Evolutionary conservation across 805 yeast genomes (phyloP).

Genomic region (Torulaspora delbrueckii): DNA sequence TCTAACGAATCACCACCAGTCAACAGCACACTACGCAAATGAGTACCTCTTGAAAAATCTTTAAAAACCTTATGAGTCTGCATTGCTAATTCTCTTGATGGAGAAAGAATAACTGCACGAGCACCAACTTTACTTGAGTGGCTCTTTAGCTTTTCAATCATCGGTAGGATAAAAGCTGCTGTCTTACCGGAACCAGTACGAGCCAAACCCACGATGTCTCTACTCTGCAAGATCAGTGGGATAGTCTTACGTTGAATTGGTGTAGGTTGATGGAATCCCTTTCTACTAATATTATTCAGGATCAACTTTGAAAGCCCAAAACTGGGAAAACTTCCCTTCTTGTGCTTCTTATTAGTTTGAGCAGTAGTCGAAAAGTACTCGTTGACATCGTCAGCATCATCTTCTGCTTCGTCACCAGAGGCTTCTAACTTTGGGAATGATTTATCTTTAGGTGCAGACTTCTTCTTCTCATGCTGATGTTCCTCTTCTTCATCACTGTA

Average conservation of each 20-base stretch:
- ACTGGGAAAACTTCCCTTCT: constrained; percentile 80
- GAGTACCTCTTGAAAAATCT: constrained; percentile 81
- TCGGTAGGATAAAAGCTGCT: constrained; percentile 90
- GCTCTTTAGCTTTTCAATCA: constrained; percentile 75
- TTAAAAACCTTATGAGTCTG: constrained; percentile 87
- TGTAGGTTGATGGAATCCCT: constrained; percentile 93
- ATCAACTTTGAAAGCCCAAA: constrained; percentile 79
- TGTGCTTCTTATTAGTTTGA: constrained; percentile 32
- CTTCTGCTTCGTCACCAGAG: constrained; percentile 46
- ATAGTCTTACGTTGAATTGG: constrained; percentile 97
- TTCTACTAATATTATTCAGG: constrained; percentile 63
- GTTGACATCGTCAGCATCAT: constrained; percentile 45
- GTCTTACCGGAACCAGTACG: constrained; percentile 99
- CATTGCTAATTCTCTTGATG: constrained; percentile 92
- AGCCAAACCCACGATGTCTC: constrained; percentile 99
- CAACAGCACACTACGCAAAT: constrained; percentile 69
- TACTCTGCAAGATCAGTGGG: constrained; percentile 77
- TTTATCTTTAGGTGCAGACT: constrained; percentile 13
- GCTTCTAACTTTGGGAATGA: constrained; percentile 40
- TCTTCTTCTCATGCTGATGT: constrained; percentile 23
- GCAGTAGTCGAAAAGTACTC: constrained; percentile 39
- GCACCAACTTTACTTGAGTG: constrained; percentile 87
- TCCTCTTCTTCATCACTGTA: constrained; percentile 44
- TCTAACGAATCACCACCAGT: constrained; percentile 99
- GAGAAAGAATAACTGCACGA: constrained; percentile 84